phyloP scores from a whole-genome alignment of 768 basidiomycete genomes.

The Hydnum rufescens region DNA sequence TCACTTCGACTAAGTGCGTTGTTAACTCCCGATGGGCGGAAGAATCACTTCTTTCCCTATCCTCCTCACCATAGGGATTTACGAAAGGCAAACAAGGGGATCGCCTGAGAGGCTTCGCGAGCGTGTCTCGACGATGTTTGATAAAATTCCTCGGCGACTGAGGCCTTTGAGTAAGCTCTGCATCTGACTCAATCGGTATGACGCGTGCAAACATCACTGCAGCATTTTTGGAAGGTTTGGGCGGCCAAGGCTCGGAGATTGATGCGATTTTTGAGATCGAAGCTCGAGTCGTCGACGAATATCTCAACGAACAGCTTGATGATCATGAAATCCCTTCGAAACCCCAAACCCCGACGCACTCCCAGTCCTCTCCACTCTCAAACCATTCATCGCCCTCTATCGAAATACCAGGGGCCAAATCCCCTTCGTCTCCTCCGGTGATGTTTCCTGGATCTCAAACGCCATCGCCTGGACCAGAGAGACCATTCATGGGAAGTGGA shows the following conservation, averaged over 20 bases:
- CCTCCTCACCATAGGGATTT: constrained; percentile 57
- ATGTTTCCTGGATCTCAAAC: background rate
- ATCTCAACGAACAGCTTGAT: background rate
- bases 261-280: constrained; percentile 70
- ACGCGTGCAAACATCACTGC: constrained; percentile 5
- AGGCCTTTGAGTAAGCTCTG: constrained; percentile 46
- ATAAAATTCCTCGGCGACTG: constrained; percentile 54
- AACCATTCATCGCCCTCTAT: constrained; percentile 7
- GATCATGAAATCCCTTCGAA: background rate
- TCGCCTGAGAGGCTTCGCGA: constrained; percentile 53
- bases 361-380: constrained; percentile 3
- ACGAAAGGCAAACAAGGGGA: constrained; percentile 61
- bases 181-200: background rate
- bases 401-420: constrained; percentile 17
- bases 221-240: constrained; percentile 67
- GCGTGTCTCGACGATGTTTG: constrained; percentile 44
- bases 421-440: constrained; percentile 19
- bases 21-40: background rate
- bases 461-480: background rate
- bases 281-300: constrained; percentile 28
- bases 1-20: no score
- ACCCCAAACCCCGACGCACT: background rate
- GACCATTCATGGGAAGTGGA: background rate
- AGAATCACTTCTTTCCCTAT: constrained; percentile 74
- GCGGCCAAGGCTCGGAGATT: constrained; percentile 54